Evolutionary conservation across 805 yeast species (phyloP).

Genomic region (Hermanozyma aechmeae): DNA sequence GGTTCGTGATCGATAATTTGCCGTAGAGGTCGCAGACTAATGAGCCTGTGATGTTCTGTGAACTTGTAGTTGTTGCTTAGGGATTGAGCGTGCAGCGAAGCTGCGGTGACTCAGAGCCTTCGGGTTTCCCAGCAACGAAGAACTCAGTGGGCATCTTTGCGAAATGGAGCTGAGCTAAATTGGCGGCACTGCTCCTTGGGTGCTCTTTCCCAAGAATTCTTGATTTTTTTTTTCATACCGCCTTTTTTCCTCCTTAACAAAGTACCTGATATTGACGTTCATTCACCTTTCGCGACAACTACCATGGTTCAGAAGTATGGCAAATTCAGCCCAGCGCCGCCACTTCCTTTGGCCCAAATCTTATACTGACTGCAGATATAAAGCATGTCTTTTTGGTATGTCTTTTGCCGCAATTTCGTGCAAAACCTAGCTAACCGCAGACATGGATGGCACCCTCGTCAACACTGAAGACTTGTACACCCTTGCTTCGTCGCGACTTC

Average conservation of each 20-base stretch:
- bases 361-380: slow-evolving; percentile 16
- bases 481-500: slow-evolving; percentile 55
- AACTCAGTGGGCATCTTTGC: too few relatives aligned
- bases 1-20: too few relatives aligned
- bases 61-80: too few relatives aligned
- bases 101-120: too few relatives aligned
- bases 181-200: background rate
- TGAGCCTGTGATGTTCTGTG: too few relatives aligned
- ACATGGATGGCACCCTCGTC: slow-evolving; percentile 92
- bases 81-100: too few relatives aligned
- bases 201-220: background rate
- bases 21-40: too few relatives aligned
- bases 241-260: background rate
- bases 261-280: background rate
- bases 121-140: too few relatives aligned
- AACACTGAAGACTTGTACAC: slow-evolving; percentile 93
- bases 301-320: too few relatives aligned
- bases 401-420: slow-evolving; percentile 6
- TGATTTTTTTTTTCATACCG: background rate
- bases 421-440: slow-evolving; percentile 19
- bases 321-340: too few relatives aligned
- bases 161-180: too few relatives aligned
- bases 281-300: background rate
- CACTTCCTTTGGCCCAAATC: too few relatives aligned
- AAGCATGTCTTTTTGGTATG: slow-evolving; percentile 68